These are phyloP conservation scores for Penicillium sp. DNA, from an alignment of 2,329 filamentous ascomycete genomes.

Conservation along the genomic window DNA sequence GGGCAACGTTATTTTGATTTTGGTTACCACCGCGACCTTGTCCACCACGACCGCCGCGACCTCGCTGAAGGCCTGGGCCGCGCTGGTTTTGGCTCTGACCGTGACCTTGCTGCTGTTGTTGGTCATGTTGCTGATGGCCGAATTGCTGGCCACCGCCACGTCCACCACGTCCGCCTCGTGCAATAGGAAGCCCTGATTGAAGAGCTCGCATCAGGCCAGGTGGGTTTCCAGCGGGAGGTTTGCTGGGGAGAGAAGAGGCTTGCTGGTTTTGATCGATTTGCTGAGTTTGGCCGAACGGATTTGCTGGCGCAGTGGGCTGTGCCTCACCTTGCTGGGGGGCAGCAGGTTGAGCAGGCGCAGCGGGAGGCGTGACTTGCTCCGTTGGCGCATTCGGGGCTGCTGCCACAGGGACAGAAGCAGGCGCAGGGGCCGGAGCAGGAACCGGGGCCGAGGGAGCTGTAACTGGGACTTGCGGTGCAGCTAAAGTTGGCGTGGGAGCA, in stretches of 20 bases:
- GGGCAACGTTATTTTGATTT: slow-evolving; percentile 31
- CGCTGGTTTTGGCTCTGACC: slow-evolving; percentile 30
- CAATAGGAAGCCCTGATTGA: slow-evolving; percentile 48
- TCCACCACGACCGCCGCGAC: slow-evolving; percentile 46
- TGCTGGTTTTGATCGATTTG: slow-evolving; percentile 25
- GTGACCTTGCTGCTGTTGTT: slow-evolving; percentile 26
- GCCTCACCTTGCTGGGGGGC: slow-evolving; percentile 19
- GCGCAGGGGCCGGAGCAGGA: slow-evolving; percentile 15
- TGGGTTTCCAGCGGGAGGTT: slow-evolving; percentile 39
- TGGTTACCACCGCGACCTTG: slow-evolving; percentile 41
- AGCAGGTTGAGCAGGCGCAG: slow-evolving; percentile 8
- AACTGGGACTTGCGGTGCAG: slow-evolving; percentile 6
- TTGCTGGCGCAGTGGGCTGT: slow-evolving; percentile 16
- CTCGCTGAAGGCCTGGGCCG: slow-evolving; percentile 44
- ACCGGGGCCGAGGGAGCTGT: slow-evolving; percentile 6
- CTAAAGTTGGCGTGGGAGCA: slow-evolving; percentile 23
- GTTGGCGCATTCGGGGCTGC: background rate
- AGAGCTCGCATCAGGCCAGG: slow-evolving; percentile 44
- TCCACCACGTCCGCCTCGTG: slow-evolving; percentile 43
- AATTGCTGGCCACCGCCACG: slow-evolving; percentile 40
- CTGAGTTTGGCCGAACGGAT: slow-evolving; percentile 32
- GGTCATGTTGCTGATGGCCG: slow-evolving; percentile 31
- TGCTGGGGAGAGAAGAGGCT: slow-evolving; percentile 31
- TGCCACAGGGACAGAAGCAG: background rate
- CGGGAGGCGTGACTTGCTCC: background rate